Conservation (phyloP, 257 asterid species). For the Solanum boliviense region DNA sequence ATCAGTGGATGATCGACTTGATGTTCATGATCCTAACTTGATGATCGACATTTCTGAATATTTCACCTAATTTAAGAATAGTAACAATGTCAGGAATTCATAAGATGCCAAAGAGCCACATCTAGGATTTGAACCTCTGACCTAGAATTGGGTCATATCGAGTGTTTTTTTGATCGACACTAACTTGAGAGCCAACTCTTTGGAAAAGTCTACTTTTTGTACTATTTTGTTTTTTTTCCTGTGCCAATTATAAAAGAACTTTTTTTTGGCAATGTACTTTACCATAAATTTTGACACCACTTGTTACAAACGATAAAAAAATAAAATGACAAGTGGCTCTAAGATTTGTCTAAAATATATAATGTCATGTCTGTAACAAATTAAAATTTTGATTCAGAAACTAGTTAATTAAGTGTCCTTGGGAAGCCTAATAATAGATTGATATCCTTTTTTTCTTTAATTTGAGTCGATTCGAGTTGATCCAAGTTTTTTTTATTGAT, state of each 20-base stretch:
- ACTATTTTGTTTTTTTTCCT: background rate
- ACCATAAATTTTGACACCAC: background rate
- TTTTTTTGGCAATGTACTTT: background rate
- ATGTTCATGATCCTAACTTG: background rate
- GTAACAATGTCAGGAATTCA: background rate
- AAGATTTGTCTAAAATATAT: too few relatives aligned
- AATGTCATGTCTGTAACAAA: background rate
- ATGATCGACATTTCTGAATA: background rate
- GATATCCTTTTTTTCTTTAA: too few relatives aligned
- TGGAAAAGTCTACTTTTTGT: background rate
- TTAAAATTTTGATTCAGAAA: too few relatives aligned
- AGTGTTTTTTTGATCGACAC: conserved; percentile 6
- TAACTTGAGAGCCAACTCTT: background rate
- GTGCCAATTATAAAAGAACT: background rate
- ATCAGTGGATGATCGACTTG: background rate
- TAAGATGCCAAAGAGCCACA: background rate
- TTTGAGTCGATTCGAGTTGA: too few relatives aligned
- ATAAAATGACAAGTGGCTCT: too few relatives aligned
- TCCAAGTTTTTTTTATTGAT: too few relatives aligned
- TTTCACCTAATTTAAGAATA: background rate
- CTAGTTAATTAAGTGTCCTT: too few relatives aligned
- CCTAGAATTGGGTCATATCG: too few relatives aligned
- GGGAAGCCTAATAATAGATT: too few relatives aligned
- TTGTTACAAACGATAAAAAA: background rate
- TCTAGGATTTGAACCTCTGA: background rate